Evolutionary conservation across 345 rosid genomes (phyloP).

Genomic region (Boechera divaricarpa): DNA sequence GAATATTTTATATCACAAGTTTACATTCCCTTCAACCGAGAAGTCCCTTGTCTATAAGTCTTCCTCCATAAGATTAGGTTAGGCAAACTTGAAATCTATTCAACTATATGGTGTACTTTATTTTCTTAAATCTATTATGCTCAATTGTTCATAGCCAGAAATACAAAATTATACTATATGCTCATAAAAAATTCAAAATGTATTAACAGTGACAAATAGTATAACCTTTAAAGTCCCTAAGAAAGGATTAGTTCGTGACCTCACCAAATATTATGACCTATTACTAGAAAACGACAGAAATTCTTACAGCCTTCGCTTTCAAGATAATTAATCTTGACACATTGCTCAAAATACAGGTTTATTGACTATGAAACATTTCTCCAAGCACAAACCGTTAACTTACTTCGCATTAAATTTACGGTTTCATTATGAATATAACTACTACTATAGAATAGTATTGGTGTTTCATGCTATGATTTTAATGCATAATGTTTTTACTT

Average conservation of each 20-base stretch:
- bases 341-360: conserved; percentile 23
- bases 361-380: conserved; percentile 22
- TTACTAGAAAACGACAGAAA: conserved; percentile 30
- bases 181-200: neutral
- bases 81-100: conserved; percentile 22
- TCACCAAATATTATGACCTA: conserved; percentile 16
- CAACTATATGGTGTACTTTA: conserved; percentile 1
- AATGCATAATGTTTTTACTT: conserved; percentile 10
- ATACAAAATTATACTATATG: neutral
- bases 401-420: conserved; percentile 10
- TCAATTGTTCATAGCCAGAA: neutral
- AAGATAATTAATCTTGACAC: conserved; percentile 28
- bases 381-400: neutral
- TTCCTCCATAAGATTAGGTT: conserved; percentile 17
- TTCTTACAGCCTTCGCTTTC: conserved; percentile 33
- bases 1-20: too few relatives aligned
- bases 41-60: conserved; percentile 15
- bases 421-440: neutral
- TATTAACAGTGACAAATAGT: neutral
- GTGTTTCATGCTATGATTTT: conserved; percentile 1
- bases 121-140: neutral
- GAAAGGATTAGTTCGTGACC: conserved; percentile 20
- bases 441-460: neutral
- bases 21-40: neutral
- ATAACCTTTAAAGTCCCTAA: neutral